phyloP scores from a whole-genome alignment of 2,329 filamentous ascomycete species.

The Chaetomium olivaceum region DNA sequence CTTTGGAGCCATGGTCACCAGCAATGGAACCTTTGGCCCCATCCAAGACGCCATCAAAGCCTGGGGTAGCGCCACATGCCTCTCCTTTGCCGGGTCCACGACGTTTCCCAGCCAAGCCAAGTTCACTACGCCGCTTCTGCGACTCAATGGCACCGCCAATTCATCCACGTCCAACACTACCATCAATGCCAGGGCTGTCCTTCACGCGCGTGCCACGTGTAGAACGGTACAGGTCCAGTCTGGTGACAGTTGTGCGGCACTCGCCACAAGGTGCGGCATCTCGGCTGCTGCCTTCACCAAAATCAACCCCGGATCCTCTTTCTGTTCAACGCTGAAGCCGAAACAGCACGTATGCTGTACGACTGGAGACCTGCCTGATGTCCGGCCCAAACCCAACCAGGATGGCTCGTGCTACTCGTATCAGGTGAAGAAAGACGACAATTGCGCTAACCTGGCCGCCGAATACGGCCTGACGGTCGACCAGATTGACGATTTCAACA shows the following conservation, averaged over 20 bases:
- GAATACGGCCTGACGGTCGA: slow-evolving; percentile 39
- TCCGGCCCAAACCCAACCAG: slow-evolving; percentile 35
- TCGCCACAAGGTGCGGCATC: slow-evolving; percentile 45
- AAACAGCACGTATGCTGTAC: slow-evolving; percentile 14
- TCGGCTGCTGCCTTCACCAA: slow-evolving; percentile 24
- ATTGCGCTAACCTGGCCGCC: slow-evolving; percentile 40
- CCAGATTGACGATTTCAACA: slow-evolving; percentile 44
- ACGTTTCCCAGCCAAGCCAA: not conserved
- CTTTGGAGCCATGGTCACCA: slow-evolving; percentile 40
- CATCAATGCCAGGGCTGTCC: not conserved
- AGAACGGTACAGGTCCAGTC: slow-evolving; percentile 38
- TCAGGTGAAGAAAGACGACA: slow-evolving; percentile 36
- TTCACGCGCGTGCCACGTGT: slow-evolving; percentile 28
- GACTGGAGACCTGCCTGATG: not conserved
- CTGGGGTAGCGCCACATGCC: slow-evolving; percentile 29
- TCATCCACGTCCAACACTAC: not conserved
- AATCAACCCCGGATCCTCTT: not conserved
- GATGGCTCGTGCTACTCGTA: slow-evolving; percentile 42
- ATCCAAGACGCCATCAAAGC: slow-evolving; percentile 37
- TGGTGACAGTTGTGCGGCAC: slow-evolving; percentile 41
- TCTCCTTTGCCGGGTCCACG: not conserved
- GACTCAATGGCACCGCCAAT: not conserved
- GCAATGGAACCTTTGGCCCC: slow-evolving; percentile 37
- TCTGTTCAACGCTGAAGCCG: not conserved
- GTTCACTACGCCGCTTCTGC: not conserved